Evolutionary conservation across 2,329 filamentous ascomycete genomes (phyloP).

Genomic region (Aspergillus sojae): DNA sequence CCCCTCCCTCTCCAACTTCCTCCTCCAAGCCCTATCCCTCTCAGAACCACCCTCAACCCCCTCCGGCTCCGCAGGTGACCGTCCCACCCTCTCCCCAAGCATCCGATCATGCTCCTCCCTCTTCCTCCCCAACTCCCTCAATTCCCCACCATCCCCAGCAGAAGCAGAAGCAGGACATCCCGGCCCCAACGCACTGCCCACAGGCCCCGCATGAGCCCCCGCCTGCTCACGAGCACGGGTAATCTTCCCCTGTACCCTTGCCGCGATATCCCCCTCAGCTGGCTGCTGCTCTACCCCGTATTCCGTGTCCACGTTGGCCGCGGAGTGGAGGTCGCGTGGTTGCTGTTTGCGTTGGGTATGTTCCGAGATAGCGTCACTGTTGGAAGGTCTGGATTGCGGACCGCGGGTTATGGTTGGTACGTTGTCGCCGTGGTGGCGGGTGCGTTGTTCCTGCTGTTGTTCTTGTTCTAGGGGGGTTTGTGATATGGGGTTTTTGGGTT

Average conservation of each 20-base stretch:
- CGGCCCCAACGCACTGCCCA: constrained; percentile 32
- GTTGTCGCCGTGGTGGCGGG: constrained; percentile 29
- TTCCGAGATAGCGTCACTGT: constrained; percentile 27
- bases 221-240: constrained; percentile 27
- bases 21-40: constrained; percentile 24
- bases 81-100: constrained; percentile 30
- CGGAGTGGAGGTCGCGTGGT: constrained; percentile 18
- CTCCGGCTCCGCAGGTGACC: constrained; percentile 22
- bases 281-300: constrained; percentile 43
- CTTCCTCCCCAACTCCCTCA: constrained; percentile 37
- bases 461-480: constrained; percentile 31
- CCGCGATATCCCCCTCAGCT: constrained; percentile 38
- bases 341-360: constrained; percentile 15
- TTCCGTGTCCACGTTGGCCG: constrained; percentile 33
- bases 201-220: constrained; percentile 39
- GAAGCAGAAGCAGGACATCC: constrained; percentile 14
- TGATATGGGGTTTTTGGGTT: constrained; percentile 37
- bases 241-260: constrained; percentile 30
- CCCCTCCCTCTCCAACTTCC: constrained; percentile 23
- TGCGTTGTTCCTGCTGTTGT: constrained; percentile 11
- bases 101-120: constrained; percentile 35
- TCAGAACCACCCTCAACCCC: constrained; percentile 25
- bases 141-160: constrained; percentile 19
- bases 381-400: constrained; percentile 32
- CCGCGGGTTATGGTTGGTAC: constrained; percentile 28